Evolutionary conservation across 768 basidiomycete species (phyloP).

Genomic region (Suillus weaverae): DNA sequence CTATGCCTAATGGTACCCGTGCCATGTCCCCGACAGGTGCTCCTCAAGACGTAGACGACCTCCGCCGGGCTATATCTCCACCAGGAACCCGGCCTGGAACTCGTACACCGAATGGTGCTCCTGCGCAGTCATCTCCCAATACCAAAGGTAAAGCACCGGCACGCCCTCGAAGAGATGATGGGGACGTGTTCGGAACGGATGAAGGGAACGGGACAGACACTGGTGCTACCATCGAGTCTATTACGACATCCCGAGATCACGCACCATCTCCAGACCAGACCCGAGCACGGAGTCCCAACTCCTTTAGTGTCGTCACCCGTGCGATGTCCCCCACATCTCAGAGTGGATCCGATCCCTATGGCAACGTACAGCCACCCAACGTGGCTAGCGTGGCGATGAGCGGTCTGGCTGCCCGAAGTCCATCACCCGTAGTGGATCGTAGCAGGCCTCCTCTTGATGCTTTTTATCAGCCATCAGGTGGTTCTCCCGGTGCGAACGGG

Average conservation of each 20-base stretch:
- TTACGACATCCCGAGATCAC: conserved; percentile 41
- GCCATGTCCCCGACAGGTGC: conserved; percentile 65
- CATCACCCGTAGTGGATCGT: conserved; percentile 58
- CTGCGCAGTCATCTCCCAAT: conserved; percentile 5
- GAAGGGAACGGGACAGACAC: conserved; percentile 52
- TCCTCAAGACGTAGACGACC: conserved; percentile 50
- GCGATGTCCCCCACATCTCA: conserved; percentile 61
- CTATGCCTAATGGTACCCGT: conserved; percentile 43
- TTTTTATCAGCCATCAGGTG: conserved; percentile 48
- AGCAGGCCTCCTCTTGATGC: conserved; percentile 59
- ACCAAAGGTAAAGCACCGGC: conserved; percentile 52
- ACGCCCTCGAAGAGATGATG: conserved; percentile 48
- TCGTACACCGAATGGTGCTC: conserved; percentile 35
- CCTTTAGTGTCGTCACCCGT: conserved; percentile 42
- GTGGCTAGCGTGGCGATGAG: conserved; percentile 56
- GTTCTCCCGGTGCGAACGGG: conserved; percentile 52
- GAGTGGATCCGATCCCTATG: conserved; percentile 20
- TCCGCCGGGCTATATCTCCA: conserved; percentile 69
- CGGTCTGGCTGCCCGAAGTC: conserved; percentile 47
- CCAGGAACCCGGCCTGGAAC: conserved; percentile 43
- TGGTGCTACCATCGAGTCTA: conserved; percentile 45
- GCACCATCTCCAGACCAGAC: conserved; percentile 58
- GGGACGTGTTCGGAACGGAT: conserved; percentile 42
- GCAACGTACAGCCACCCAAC: conserved; percentile 31
- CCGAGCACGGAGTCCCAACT: conserved; percentile 63